phyloP scores from a whole-genome alignment of 306 rosid species.

The Purshia tridentata region DNA sequence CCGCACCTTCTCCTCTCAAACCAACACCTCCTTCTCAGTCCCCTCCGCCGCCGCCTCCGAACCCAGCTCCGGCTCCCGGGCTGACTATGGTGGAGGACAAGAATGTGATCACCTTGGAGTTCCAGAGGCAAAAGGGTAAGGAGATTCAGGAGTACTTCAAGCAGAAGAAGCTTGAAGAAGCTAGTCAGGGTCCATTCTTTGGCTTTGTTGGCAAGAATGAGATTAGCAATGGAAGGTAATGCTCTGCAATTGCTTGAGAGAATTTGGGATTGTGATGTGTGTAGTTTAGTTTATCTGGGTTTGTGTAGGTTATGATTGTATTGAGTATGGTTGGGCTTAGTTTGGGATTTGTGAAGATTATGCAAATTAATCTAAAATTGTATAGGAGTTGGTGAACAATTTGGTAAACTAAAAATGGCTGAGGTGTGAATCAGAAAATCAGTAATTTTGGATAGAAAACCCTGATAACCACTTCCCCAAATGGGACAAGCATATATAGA shows the following conservation, averaged over 20 bases:
- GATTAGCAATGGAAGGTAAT: slow-evolving; percentile 84
- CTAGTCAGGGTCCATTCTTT: slow-evolving; percentile 73
- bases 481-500: not conserved
- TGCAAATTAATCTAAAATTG: not conserved
- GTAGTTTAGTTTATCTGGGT: slow-evolving; percentile 20
- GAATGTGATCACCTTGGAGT: slow-evolving; percentile 67
- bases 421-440: not conserved
- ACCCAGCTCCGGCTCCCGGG: slow-evolving; percentile 26
- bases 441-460: not conserved
- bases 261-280: not conserved
- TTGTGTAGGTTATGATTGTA: not conserved
- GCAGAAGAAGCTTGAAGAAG: slow-evolving; percentile 84
- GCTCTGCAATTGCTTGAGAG: not conserved
- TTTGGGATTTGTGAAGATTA: not conserved
- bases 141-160: slow-evolving; percentile 89
- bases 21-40: slow-evolving; percentile 63
- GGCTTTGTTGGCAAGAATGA: slow-evolving; percentile 90
- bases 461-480: not conserved
- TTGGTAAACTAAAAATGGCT: not conserved
- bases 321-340: not conserved
- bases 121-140: slow-evolving; percentile 97
- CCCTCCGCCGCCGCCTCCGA: slow-evolving; percentile 32
- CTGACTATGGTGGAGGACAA: slow-evolving; percentile 39
- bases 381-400: not conserved
- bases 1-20: slow-evolving; percentile 51